Evolutionary conservation across 768 basidiomycete species (phyloP).

Genomic region (Hygrophorus russula): DNA sequence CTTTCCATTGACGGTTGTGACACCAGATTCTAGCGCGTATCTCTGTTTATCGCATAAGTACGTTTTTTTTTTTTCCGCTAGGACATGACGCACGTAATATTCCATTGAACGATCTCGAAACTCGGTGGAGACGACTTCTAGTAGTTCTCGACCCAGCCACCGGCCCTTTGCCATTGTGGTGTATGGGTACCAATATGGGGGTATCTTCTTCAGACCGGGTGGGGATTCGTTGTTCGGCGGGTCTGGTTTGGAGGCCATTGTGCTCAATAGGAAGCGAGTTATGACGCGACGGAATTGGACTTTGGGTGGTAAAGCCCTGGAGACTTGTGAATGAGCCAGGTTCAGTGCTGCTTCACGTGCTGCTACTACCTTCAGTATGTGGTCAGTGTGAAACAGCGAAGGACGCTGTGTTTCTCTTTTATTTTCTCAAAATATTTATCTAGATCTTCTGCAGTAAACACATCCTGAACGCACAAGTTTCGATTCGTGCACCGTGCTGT

Average conservation of each 20-base stretch:
- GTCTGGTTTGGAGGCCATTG: constrained; percentile 27
- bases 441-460: constrained; percentile 61
- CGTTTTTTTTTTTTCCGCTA: constrained; percentile 1
- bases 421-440: constrained; percentile 9
- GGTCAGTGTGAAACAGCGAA: no score
- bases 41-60: constrained; percentile 20
- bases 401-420: no score
- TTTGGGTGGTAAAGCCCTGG: constrained; percentile 29
- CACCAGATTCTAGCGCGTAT: constrained; percentile 75
- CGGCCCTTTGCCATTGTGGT: constrained; percentile 88
- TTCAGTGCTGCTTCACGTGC: not conserved
- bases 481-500: constrained; percentile 95
- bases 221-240: constrained; percentile 13
- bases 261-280: constrained; percentile 36
- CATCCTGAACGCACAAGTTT: constrained; percentile 90
- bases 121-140: constrained; percentile 90
- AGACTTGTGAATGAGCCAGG: constrained; percentile 2
- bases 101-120: constrained; percentile 91
- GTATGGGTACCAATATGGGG: constrained; percentile 90
- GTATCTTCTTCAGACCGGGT: constrained; percentile 61
- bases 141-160: constrained; percentile 78
- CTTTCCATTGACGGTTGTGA: constrained; percentile 91
- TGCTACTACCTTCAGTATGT: no score
- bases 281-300: constrained; percentile 51
- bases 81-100: constrained; percentile 65